Base-by-base conservation (phyloP, 768 basidiomycete species). In the Tylopilus felleus region DNA sequence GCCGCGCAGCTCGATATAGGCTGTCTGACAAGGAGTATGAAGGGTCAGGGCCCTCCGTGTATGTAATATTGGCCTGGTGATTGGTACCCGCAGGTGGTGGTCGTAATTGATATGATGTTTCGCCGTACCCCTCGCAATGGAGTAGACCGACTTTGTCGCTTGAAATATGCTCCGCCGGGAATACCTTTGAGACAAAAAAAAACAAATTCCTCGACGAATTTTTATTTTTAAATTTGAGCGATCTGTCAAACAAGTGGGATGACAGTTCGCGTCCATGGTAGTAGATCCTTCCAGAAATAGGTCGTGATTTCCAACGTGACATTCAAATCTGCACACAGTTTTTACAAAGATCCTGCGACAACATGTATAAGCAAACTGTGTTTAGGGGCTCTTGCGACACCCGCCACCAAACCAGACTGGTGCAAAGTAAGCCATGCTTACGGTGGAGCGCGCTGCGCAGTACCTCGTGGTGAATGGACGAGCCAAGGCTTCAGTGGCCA, bases 211-310 rank as follows among this genome's bases (percentile, higher is more conserved):
- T 35, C 21, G 36, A 44, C 36, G 27, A 17, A 16, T 35, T 35
- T 35, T 35, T 35, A 35, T 36, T 36, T 36, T 17, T 5, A 33
- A 33, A 33, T 17, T 36, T 8, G 35, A 35, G 35, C 12, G 17
- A 27, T 27, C 25, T 36, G 35, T 36, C 35, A 36, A 36, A 36
- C 16, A 36, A 36, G 13, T 6, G 14, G 14, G 33, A 35, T 60
- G 56, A 54, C 49, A 62, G 31, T 17, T 41, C 33, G 51, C 38
- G 4, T 42, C 46, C 49, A 62, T 53, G 56, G 28, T 50, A 62
- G 50, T 40, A 61, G 60, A 62, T 33, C 39, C 22, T 38, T 44
- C 59, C 53, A 49, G 52, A 54, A 65, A 51, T 56, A 54, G 16
- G 55, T 33, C 33, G 19, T 4, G 25, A 66, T 58, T 61, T 56